Conservation (phyloP, 805 yeast genomes). For the Huiozyma sinensis region DNA sequence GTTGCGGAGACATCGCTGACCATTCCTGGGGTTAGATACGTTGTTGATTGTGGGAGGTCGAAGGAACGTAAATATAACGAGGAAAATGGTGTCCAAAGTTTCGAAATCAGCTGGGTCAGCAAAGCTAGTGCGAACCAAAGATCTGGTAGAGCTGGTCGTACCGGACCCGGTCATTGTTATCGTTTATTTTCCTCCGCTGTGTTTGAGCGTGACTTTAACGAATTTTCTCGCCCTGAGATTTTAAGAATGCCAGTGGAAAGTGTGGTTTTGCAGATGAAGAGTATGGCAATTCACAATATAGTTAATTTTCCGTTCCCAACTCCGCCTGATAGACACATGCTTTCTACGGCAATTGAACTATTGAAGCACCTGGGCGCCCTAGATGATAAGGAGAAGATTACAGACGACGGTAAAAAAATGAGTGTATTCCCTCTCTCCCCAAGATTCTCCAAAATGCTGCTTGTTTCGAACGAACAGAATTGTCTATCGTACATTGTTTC, state of each 20-base stretch:
- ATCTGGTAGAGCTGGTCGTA: conserved; percentile 95
- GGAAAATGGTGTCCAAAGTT: conserved; percentile 84
- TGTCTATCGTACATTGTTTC: conserved; percentile 88
- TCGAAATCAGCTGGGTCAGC: conserved; percentile 82
- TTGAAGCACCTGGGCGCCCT: conserved; percentile 73
- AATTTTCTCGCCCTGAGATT: conserved; percentile 83
- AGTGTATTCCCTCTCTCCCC: conserved; percentile 89
- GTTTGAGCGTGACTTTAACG: conserved; percentile 72
- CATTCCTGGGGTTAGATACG: conserved; percentile 90
- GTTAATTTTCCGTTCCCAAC: conserved; percentile 94
- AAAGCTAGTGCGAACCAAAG: conserved; percentile 95
- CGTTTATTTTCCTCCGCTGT: conserved; percentile 89
- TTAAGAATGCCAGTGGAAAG: conserved; percentile 93
- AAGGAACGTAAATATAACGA: conserved; percentile 79
- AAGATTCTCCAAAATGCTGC: conserved; percentile 79
- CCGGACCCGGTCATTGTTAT: conserved; percentile 97
- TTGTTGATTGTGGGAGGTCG: conserved; percentile 88
- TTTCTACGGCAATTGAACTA: conserved; percentile 56
- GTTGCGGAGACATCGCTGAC: conserved; percentile 97
- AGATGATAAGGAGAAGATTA: conserved; percentile 40
- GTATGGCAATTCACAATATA: conserved; percentile 90
- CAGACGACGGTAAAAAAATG: conserved; percentile 78
- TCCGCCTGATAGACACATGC: conserved; percentile 58
- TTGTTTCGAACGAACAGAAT: conserved; percentile 76
- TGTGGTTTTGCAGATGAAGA: conserved; percentile 89